Conservation (phyloP, 78 protist genomes). For the Cavenderia fasciculata region DNA sequence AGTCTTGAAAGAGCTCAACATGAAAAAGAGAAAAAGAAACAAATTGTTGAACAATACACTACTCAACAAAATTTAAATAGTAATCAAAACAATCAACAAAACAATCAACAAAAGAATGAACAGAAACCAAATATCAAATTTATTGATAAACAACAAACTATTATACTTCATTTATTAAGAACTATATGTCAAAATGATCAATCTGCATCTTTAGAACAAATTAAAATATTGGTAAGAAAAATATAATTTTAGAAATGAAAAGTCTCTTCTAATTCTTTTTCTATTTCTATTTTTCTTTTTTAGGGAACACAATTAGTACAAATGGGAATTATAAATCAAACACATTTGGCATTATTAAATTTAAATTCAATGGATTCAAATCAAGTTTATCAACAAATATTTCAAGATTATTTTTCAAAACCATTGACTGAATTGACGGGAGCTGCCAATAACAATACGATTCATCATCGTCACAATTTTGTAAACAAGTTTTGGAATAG, state of each 20-base stretch:
- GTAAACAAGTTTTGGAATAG: constrained; percentile 33
- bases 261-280: neutral
- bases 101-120: neutral
- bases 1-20: constrained; percentile 48
- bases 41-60: constrained; percentile 33
- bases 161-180: constrained; percentile 44
- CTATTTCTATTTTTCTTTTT: neutral
- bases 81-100: neutral
- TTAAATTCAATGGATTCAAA: constrained; percentile 6
- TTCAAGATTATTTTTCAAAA: constrained; percentile 38
- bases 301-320: constrained; percentile 57
- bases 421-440: constrained; percentile 10
- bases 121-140: neutral
- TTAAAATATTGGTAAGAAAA: constrained; percentile 9
- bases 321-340: constrained; percentile 19
- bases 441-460: neutral
- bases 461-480: neutral
- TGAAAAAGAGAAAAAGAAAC: constrained; percentile 60
- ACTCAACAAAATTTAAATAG: neutral
- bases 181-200: constrained; percentile 36
- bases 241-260: neutral
- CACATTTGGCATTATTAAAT: constrained; percentile 30
- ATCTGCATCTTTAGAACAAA: constrained; percentile 30
- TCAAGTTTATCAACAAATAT: constrained; percentile 53
- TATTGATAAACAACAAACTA: constrained; percentile 65